A percentile compares a stretch with the other conserved stretches of the same genome.
These are phyloP conservation scores for Acanthamoeba healyi DNA, from an alignment of 208 protist genomes.

Conservation along the genomic window DNA sequence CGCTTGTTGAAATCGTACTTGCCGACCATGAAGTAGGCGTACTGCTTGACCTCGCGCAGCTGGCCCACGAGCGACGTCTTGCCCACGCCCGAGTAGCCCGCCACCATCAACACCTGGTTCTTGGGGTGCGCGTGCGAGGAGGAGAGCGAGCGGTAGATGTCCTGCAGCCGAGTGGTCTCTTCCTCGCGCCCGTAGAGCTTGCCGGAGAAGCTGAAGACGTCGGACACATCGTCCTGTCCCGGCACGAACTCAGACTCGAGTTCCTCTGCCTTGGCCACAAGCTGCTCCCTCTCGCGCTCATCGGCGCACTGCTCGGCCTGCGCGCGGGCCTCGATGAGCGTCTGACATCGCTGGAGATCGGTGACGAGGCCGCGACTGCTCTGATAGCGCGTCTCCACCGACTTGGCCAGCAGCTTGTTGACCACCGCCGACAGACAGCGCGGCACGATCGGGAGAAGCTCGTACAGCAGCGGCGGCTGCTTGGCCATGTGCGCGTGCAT, in stretches of 20 bases:
- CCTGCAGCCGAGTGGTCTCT: neutral
- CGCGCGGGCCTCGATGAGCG: neutral
- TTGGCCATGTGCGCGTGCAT: slow-evolving; percentile 75
- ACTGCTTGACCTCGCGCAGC: slow-evolving; percentile 46
- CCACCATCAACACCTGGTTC: slow-evolving; percentile 42
- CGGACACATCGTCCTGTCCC: slow-evolving; percentile 53
- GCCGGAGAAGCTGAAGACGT: slow-evolving; percentile 30
- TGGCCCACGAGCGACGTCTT: slow-evolving; percentile 57
- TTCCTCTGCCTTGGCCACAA: neutral
- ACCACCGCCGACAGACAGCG: slow-evolving; percentile 51
- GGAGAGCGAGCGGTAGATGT: slow-evolving; percentile 47
- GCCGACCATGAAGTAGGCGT: slow-evolving; percentile 60
- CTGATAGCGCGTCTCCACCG: slow-evolving; percentile 50
- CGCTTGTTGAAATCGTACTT: slow-evolving; percentile 75
- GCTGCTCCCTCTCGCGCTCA: neutral
- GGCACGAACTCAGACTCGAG: slow-evolving; percentile 31
- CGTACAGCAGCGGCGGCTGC: slow-evolving; percentile 32
- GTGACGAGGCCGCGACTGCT: slow-evolving; percentile 25
- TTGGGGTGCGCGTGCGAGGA: neutral
- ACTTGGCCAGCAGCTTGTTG: slow-evolving; percentile 52
- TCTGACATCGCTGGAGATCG: slow-evolving; percentile 35
- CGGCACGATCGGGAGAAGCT: neutral
- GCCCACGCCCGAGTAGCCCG: slow-evolving; percentile 60
- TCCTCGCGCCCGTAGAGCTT: slow-evolving; percentile 67
- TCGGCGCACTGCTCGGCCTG: neutral